A percentile compares a stretch with the other conserved stretches of the same genome.
Conservation (phyloP, 495 filamentous ascomycete genomes). For the Chaetomidium leptoderma region DNA sequence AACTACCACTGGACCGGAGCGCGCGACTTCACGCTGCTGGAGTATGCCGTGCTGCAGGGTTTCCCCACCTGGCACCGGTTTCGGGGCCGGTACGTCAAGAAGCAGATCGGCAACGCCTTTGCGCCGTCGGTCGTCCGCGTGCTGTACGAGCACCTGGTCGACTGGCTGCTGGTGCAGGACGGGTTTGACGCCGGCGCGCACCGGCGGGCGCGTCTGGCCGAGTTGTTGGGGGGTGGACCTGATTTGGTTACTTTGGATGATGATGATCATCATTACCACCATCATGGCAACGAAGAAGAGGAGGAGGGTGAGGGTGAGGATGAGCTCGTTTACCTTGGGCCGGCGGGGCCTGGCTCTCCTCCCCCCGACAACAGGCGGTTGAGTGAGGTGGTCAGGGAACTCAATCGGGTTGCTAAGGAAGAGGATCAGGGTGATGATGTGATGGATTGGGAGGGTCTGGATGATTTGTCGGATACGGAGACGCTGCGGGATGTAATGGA, state of each 20-base stretch:
- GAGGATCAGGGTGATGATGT: background rate
- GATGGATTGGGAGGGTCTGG: background rate
- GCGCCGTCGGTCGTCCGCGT: slow-evolving; percentile 60
- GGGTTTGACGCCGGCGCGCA: slow-evolving; percentile 5
- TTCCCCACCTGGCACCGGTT: slow-evolving; percentile 69
- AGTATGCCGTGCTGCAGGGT: slow-evolving; percentile 70
- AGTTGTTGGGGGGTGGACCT: too few relatives aligned
- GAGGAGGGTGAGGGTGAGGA: too few relatives aligned
- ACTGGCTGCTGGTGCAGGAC: slow-evolving; percentile 57
- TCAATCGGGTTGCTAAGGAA: background rate
- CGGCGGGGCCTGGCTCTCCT: too few relatives aligned
- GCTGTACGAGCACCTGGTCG: slow-evolving; percentile 55
- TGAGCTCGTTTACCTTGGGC: background rate
- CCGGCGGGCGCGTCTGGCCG: background rate
- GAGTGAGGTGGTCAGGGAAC: background rate
- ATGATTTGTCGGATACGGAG: background rate
- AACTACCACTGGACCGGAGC: slow-evolving; percentile 66
- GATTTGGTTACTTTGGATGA: too few relatives aligned
- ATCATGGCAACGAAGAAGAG: too few relatives aligned
- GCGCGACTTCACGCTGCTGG: slow-evolving; percentile 64
- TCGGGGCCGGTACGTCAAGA: slow-evolving; percentile 44
- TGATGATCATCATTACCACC: too few relatives aligned
- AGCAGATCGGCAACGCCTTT: slow-evolving; percentile 86
- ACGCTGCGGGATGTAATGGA: background rate
- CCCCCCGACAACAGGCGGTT: too few relatives aligned